Base-by-base conservation (phyloP, 2,329 filamentous ascomycete species). In the Aureobasidium subglaciale region DNA sequence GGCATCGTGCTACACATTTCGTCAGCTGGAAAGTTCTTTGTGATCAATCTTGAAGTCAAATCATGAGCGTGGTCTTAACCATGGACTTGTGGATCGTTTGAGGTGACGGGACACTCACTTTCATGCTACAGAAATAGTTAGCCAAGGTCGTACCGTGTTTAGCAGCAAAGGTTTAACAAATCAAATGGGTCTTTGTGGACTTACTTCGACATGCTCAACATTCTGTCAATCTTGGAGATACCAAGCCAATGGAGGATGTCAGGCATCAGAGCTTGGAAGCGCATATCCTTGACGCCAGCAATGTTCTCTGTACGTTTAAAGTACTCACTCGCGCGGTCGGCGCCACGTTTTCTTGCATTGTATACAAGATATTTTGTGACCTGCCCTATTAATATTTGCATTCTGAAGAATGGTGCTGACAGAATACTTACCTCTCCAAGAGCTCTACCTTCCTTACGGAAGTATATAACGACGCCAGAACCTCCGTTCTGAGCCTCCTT, bases 251-350 rank as follows among this genome's bases (percentile, higher is more conserved):
- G 93, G 54, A 97, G 79, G 62, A 97, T 95, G 65, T 67, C 66
- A 30, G 93, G 92, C 93, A 97, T 97, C 55, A 99, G 78, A 25
- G 92, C 92, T 76, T 97, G 93, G 79, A 97, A 97, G 35, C 93
- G 85, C 92, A 97, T 97, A 68, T 87, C 78, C 71, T 96, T 95
- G 62, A 97, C 92, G 59, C 93, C 93, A 8, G 93, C 93, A 68
- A 99, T 95, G 69, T 96, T 96, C 73, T 96, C 92, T n/a, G 92
- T 97, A 35, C 93, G 81, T 73, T 92, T 87, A 77, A 97, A 97
- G 74, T 97, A 97, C 70, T 95, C 90, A 64, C 87, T 92, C 20
- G 90, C 90, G 58, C 63, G 82, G 71, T 91, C 87, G 60, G 83
- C 81, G 61, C 87, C 87, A 64, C 87, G 84, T 74, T 92, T 93